Base-by-base conservation (phyloP, 1,139 yeast genomes). In the Yamadazyma triangularis region DNA sequence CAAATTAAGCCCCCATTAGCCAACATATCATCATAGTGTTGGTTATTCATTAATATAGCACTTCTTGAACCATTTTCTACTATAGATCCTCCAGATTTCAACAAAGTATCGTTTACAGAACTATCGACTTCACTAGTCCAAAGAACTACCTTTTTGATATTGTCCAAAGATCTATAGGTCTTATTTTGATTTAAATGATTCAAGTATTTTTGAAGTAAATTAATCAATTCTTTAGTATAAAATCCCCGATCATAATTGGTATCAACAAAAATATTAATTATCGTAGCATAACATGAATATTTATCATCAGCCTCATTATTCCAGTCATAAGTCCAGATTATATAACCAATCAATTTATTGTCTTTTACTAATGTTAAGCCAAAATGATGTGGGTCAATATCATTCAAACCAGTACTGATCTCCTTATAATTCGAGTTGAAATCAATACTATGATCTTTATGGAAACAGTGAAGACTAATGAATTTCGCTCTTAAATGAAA, bases 261-360 rank as follows among this genome's bases (percentile, higher is more conserved):
- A 9, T 18, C 20, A 18, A 18, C 20, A 18, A 7, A 18, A 18
- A 18, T 18, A 10, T 24, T 29, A 6, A 34, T 15, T 3, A 34
- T 11, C 4, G 33, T 30, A 3, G 30, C 26, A 12, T 30, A 28
- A 11, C 25, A 14, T 6, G 25, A 8, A 24, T 23, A 26, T n/a
- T 24, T 9, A 6, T 15, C 29, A 32, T 50, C 50, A 16, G 50
- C 50, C 7, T 32, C 34, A 1, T 31, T 26, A n/a, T 43, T 36
- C 55, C 64, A 68, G 37, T 67, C 73, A 35, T 56, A 53, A 5
- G 70, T 65, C 71, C 71, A 68, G 13, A 54, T 44, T 10, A 67
- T 51, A 28, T 58, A 58, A 0, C 69, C 72, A 10, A 45, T 35
- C 18, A 52, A 19, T 4, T 40, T 38, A 3, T 45, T 49, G 6